Base-by-base conservation (phyloP, 371 early-diverging fungal genomes). In the Quaeritorhiza haematococci region DNA sequence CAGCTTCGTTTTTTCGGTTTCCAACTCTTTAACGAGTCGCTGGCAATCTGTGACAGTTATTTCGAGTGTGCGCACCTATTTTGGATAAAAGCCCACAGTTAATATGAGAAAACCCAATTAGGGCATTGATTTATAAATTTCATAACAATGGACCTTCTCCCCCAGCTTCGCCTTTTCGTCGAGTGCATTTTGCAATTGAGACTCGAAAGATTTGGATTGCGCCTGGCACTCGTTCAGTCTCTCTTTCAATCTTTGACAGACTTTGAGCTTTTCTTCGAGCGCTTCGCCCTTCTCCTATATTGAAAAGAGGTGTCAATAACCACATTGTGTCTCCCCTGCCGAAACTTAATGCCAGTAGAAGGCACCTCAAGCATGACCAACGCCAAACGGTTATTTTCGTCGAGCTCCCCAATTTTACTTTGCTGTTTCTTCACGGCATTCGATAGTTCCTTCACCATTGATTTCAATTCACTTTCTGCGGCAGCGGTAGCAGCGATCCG, bases 371-470 rank as follows among this genome's bases (percentile, higher is more conserved):
- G 66, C 3, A 67, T 42, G 7, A 49, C 23, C 19, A 64, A 53
- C 29, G 67, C 49, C 13, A 51, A 51, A n/a, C 64, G 56, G 27
- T 66, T 60, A 21, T 63, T 57, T 7, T 56, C 50, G 3, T 19
- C 19, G 29, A 71, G 44, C 6, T 67, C 60, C 6, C 42, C 29
- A 32, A 69, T 66, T n/a, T 62, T 49, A 5, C 50, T 56, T 47
- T 69, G 62, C 51, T 75, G 75, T 17, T 69, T 70, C 33, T 66
- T 63, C 0, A 65, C 55, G 17, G 69, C 35, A 10, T 13, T 28
- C 1, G 69, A 53, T 6, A 75, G 56, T 24, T 69, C 66, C 17
- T 55, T 35, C 7, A 70, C 61, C 10, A 70, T 44, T 15, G 41
- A 15, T 1, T 58, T 33, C 49, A 69, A 48, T 35, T 74, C 73